Base-by-base conservation (phyloP, 108 stramenopile species). In the Parmales sp. region DNA sequence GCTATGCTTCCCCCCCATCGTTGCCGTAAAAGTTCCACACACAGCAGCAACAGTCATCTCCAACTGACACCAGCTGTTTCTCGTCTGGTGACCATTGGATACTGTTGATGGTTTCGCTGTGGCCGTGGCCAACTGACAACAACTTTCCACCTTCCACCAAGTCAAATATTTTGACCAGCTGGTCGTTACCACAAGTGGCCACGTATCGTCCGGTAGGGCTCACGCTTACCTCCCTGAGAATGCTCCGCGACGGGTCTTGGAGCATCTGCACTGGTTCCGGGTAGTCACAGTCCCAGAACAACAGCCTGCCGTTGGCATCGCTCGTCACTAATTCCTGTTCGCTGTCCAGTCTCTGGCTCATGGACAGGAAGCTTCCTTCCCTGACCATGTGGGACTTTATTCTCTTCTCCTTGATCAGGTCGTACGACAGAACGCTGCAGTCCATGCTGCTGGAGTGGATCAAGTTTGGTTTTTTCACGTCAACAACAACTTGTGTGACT, bases 211-310 rank as follows among this genome's bases (percentile, higher is more conserved):
- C 82, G 9, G 71, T 65, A 9, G 82, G 79, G 20, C 72, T 73
- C 5, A 83, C 74, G 4, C 48, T 50, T 1, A 51, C 36, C 13
- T 38, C 37, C 7, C 18, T n/a, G 38, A 64, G 39, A 23, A n/a
- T 16, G 5, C 6, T 13, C 6, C 48, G 25, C 6, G 38, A 1
- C 0, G 38, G 31, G 11, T 16, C 19, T 34, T 26, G 37, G 1
- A 37, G 31, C 36, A 36, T 44, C n/a, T 29, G 34, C 23, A 67
- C 48, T 3, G 72, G 72, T 1, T 48, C 45, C 13, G 46, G 43
- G 18, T 76, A 77, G 74, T 80, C 82, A 34, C 67, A 71, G 71
- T 82, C 82, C 82, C 82, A 82, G 39, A 41, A 66, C 41, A 82
- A 71, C 28, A 82, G 38, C 39, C 79, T 70, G 1, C 82, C 82